Base-by-base conservation (phyloP, 768 basidiomycete species). In the Termitomyces bulborhizus region DNA sequence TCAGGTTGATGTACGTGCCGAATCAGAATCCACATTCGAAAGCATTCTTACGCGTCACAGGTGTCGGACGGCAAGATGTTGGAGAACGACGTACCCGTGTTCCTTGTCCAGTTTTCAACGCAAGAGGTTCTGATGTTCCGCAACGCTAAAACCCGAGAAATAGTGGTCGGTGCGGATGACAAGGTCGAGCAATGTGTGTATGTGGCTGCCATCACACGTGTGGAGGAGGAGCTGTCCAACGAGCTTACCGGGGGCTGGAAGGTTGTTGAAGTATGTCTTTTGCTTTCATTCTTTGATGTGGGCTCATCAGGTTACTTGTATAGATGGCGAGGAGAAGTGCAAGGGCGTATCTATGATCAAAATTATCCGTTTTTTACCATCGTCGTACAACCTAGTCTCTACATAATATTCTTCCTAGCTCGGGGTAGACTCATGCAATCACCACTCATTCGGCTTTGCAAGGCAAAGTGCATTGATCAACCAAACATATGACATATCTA, bases 161-260 rank as follows among this genome's bases (percentile, higher is more conserved):
- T 95, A 52, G 75, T 81, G 18, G 84, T 96, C 15, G 97, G 97
- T 1, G 85, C 90, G 3, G 92, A 94, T 66, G 79, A 95, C 66
- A 82, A 84, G 62, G 95, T 98, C 31, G 93, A 97, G 71, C 91
- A 95, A 66, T 95, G 93, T 64, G 84, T 83, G 21, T 99, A 99
- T 68, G 90, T 89, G 16, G 93, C 93, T 26, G 94, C 92, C 1
- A 71, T 99, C 57, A 98, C 95, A 16, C 83, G 95, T 27, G 73
- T 93, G 31, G 86, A 91, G 65, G 87, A 88, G 63, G 93, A 98
- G 66, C 73, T 98, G 58, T 85, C 84, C 29, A 90, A 98, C 67
- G 91, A 94, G 68, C 77, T 97, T 44, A 99, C 97, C 0, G 94
- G 92, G 42, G 97, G 97, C 12, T 99, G 97, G 96, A 98, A 98